phyloP scores from a whole-genome alignment of 306 rosid species.

The Vigna radiata region DNA sequence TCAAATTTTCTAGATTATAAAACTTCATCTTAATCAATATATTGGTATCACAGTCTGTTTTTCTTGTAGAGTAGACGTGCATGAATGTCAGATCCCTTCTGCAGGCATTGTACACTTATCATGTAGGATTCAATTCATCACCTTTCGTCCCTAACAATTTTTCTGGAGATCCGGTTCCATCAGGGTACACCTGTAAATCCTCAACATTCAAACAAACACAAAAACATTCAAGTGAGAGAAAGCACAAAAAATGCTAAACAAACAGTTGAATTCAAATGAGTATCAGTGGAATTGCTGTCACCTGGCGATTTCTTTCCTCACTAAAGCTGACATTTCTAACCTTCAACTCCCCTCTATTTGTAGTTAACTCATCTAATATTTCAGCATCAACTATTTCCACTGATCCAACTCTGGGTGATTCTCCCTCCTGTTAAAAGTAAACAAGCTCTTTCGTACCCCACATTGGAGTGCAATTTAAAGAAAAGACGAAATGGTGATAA shows the following conservation, averaged over 20 bases:
- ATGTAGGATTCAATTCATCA: not conserved
- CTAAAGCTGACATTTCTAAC: conserved; percentile 63
- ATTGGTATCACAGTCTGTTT: conserved; percentile 2
- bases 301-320: conserved; percentile 71
- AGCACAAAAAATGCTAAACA: not conserved
- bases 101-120: not conserved
- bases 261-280: not conserved
- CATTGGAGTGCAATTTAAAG: not conserved
- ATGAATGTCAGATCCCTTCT: not conserved
- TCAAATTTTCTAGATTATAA: conserved; percentile 9
- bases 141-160: not conserved
- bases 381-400: conserved; percentile 67
- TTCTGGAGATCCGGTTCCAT: conserved; percentile 33
- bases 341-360: conserved; percentile 86
- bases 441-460: not conserved
- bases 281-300: conserved; percentile 35
- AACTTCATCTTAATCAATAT: not conserved
- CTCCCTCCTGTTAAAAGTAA: conserved; percentile 53
- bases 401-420: conserved; percentile 42
- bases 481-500: not conserved
- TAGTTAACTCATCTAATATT: conserved; percentile 78
- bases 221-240: not conserved
- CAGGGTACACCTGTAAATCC: conserved; percentile 55
- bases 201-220: not conserved
- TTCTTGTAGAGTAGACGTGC: not conserved